Conservation (phyloP, 805 yeast species). For the Yueomyces sinensis region DNA sequence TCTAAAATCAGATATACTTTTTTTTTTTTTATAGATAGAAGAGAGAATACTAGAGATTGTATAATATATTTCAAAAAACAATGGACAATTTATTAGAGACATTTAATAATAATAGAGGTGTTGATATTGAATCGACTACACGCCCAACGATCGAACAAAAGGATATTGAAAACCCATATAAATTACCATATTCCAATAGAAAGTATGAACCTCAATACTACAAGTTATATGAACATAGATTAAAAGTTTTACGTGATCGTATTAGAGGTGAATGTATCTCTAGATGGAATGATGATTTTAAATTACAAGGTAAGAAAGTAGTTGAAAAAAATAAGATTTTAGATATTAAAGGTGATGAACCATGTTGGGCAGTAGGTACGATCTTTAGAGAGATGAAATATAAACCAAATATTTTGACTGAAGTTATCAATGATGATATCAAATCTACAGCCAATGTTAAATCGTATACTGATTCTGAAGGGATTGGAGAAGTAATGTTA, state of each 20-base stretch:
- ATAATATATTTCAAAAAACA: background rate
- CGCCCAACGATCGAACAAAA: background rate
- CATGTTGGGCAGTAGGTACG: constrained; percentile 80
- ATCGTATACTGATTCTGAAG: constrained; percentile 41
- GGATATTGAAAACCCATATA: constrained; percentile 8
- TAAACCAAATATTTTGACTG: constrained; percentile 76
- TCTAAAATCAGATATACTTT: no score
- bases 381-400: constrained; percentile 70
- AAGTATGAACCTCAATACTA: constrained; percentile 46
- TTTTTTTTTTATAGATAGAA: no score
- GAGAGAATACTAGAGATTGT: no score
- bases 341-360: constrained; percentile 28
- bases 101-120: constrained; percentile 6
- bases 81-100: constrained; percentile 7
- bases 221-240: constrained; percentile 39
- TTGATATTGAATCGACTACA: no score
- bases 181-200: constrained; percentile 23
- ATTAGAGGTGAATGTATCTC: constrained; percentile 31
- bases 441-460: constrained; percentile 12
- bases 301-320: constrained; percentile 25
- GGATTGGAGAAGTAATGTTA: constrained; percentile 49
- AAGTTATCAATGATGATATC: constrained; percentile 43
- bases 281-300: constrained; percentile 44
- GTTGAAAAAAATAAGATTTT: constrained; percentile 31
- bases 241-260: constrained; percentile 34